These are phyloP conservation scores for Neodidymelliopsis sp. DNA, from an alignment of 2,329 filamentous ascomycete species.

Conservation along the genomic window DNA sequence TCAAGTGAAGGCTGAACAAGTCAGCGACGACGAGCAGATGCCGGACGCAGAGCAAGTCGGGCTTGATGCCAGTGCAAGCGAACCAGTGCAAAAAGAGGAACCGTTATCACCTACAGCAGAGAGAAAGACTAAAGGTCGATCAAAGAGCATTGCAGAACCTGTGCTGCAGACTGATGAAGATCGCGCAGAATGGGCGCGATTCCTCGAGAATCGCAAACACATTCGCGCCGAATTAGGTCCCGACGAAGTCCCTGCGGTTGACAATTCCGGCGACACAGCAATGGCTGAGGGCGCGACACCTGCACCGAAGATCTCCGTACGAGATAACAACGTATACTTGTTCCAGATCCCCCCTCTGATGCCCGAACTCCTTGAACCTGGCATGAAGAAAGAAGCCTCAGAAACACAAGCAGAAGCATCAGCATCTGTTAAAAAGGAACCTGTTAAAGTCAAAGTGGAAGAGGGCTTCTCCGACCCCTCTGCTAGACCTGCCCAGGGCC, in stretches of 20 bases:
- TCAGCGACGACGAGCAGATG: constrained; percentile 54
- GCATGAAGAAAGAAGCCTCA: constrained; percentile 40
- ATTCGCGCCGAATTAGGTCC: constrained; percentile 58
- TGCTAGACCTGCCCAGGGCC: constrained; percentile 24
- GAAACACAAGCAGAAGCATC: constrained; percentile 23
- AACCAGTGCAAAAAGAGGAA: constrained; percentile 32
- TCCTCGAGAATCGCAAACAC: constrained; percentile 55
- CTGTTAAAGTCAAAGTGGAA: constrained; percentile 41
- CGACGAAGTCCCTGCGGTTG: constrained; percentile 36
- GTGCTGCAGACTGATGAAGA: constrained; percentile 62
- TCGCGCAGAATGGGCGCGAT: constrained; percentile 58
- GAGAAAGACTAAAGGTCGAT: constrained; percentile 34
- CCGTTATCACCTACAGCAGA: constrained; percentile 45
- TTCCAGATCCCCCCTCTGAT: constrained; percentile 71
- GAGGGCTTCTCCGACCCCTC: constrained; percentile 35
- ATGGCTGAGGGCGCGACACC: constrained; percentile 42
- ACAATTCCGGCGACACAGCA: constrained; percentile 52
- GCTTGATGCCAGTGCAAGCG: constrained; percentile 18
- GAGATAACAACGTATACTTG: constrained; percentile 66
- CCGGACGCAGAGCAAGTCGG: constrained; percentile 41
- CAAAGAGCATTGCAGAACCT: constrained; percentile 42
- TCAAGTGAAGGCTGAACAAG: constrained; percentile 62
- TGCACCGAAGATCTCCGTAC: constrained; percentile 35
- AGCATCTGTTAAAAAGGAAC: constrained; percentile 24
- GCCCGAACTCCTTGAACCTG: constrained; percentile 60